Evolutionary conservation across 768 basidiomycete species (phyloP), one percentile per base, ranked within the genome.

Genomic region (Pisolithus marmoratus): DNA sequence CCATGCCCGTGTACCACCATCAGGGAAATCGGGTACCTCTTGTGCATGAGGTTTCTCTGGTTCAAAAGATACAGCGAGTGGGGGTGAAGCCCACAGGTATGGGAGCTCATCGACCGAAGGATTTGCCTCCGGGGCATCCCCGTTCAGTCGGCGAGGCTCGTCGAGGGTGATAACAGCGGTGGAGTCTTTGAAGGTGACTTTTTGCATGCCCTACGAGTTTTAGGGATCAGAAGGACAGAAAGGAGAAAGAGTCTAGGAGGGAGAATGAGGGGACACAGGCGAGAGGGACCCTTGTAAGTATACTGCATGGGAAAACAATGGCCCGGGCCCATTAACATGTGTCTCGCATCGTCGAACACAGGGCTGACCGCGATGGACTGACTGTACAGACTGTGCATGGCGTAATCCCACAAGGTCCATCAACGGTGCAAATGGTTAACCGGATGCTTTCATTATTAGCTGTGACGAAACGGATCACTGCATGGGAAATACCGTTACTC

Each of bases 1-100:
- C 54, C 54, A 55, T 9, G 54, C 54, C 22, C 51, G 46, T 23
- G 43, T 29, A 31, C 54, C 54, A 15, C 54, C 54, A 23, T 55
- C 54, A 14, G 54, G 54, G 29, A 55, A 55, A 11, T 52, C 51
- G 11, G 37, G 34, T 19, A 19, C 15, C 20, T 19, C 38, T 14
- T 7, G 15, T 8, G 40, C 8, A n/a, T 9, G 40, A 19, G 38
- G 38, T 42, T 49, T 49, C 29, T 49, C 49, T 12, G 49, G 38
- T 12, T 41, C 38, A 27, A 40, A 49, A 15, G 49, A 40, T 22
- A 40, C 49, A 12, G 49, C 49, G n/a, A 41, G 49, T 7, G 49
- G 38, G 1, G 38, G 8, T 5, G 38, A 12, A 26, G 43, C 11
- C 23, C 22, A 17, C 20, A 24, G 38, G 22, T 49, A 49, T 11